Conservation (phyloP, 148 eudicot genomes). For the Chenopodium berlandieri region DNA sequence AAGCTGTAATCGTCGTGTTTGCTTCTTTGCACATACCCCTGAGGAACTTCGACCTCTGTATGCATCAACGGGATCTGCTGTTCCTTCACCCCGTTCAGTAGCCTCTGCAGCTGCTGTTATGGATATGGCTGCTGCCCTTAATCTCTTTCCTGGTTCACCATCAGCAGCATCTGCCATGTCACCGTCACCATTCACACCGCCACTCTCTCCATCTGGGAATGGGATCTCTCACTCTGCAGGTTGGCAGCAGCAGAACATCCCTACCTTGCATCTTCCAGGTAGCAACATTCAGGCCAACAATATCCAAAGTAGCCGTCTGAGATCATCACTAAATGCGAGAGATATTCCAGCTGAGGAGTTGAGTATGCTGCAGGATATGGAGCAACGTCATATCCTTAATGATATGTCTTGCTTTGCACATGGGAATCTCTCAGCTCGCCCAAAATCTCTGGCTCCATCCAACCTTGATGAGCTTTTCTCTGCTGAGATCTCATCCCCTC, state of each 20-base stretch:
- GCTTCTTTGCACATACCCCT: constrained; percentile 56
- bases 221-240: constrained; percentile 34
- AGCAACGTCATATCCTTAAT: constrained; percentile 34
- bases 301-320: constrained; percentile 40
- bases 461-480: constrained; percentile 51
- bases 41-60: constrained; percentile 56
- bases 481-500: constrained; percentile 45
- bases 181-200: constrained; percentile 36
- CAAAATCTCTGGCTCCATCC: constrained; percentile 40
- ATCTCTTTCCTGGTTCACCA: constrained; percentile 46
- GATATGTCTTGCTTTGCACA: constrained; percentile 37
- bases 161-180: constrained; percentile 39
- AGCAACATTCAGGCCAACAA: constrained; percentile 37
- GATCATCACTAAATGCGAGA: constrained; percentile 46
- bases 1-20: constrained; percentile 51
- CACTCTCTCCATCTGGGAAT: constrained; percentile 48
- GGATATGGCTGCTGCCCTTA: constrained; percentile 55
- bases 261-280: constrained; percentile 45
- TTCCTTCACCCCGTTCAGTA: constrained; percentile 49
- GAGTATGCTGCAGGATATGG: constrained; percentile 34
- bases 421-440: constrained; percentile 25
- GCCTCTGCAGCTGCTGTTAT: constrained; percentile 50
- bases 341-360: constrained; percentile 34
- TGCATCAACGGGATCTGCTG: constrained; percentile 51
- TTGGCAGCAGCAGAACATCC: constrained; percentile 47